A percentile compares a stretch with the other conserved stretches of the same genome.
Evolutionary conservation across 73 alveolate genomes (phyloP).

Genomic region (Paramecium sonneborni): DNA sequence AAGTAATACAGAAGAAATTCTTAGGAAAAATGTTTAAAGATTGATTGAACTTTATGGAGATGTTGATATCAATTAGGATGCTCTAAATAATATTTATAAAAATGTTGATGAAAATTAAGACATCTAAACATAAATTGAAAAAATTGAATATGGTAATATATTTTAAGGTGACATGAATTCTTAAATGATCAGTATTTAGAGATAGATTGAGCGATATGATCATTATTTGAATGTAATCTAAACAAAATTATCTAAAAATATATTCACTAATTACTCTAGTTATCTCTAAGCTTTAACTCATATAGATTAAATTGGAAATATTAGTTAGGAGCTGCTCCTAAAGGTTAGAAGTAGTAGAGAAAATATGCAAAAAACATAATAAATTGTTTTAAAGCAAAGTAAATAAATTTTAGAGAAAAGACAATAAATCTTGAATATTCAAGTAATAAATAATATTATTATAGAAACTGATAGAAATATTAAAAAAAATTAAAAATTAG

Average conservation of each 20-base stretch:
- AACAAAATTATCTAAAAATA: background rate
- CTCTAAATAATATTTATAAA: slow-evolving; percentile 28
- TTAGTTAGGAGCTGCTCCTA: background rate
- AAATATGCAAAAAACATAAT: background rate
- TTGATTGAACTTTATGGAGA: slow-evolving; percentile 50
- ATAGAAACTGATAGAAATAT: background rate
- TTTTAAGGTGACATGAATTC: background rate
- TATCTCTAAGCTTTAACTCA: slow-evolving; percentile 1
- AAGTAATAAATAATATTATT: slow-evolving; percentile 3
- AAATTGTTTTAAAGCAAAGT: background rate
- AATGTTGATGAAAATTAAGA: background rate
- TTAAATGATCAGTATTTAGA: background rate
- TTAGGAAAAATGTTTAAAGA: slow-evolving; percentile 20
- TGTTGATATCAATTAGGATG: slow-evolving; percentile 31
- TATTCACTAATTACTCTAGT: background rate
- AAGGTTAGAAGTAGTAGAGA: background rate
- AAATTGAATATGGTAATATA: background rate
- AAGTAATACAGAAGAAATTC: background rate
- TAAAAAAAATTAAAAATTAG: background rate
- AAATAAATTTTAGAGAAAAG: background rate
- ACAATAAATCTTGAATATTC: background rate
- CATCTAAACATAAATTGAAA: background rate
- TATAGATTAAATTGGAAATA: background rate
- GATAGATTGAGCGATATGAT: background rate
- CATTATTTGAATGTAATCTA: slow-evolving; percentile 5